Evolutionary conservation across 768 basidiomycete species (phyloP).

Genomic region (Piloderma croceum): DNA sequence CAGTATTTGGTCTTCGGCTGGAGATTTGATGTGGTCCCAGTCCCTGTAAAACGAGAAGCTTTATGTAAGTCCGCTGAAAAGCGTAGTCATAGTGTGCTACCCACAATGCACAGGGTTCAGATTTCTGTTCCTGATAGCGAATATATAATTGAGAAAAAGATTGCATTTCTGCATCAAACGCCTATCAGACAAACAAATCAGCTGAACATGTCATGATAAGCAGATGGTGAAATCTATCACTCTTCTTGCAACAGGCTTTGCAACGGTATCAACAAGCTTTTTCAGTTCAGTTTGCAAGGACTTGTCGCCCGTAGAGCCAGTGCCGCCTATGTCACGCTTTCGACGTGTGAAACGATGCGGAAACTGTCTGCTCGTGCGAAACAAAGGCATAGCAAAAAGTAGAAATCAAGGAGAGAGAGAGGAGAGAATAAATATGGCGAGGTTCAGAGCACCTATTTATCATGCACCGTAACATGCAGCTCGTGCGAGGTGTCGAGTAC

Average conservation of each 20-base stretch:
- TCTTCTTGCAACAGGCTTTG: slow-evolving; percentile 53
- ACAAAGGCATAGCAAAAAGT: slow-evolving; percentile 3
- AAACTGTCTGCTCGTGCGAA: slow-evolving; percentile 31
- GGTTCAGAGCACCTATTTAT: too few relatives aligned
- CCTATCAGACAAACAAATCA: slow-evolving; percentile 43
- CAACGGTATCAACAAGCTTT: slow-evolving; percentile 55
- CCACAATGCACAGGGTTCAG: too few relatives aligned
- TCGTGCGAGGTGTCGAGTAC: too few relatives aligned
- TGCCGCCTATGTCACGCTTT: slow-evolving; percentile 38
- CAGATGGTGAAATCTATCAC: slow-evolving; percentile 34
- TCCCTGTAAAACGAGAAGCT: slow-evolving; percentile 19
- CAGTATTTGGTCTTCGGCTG: slow-evolving; percentile 57
- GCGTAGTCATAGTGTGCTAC: too few relatives aligned
- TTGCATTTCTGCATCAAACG: slow-evolving; percentile 77
- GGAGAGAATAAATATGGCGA: too few relatives aligned
- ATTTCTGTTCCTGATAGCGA: slow-evolving; percentile 68
- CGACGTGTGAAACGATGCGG: slow-evolving; percentile 36
- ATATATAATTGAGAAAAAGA: slow-evolving; percentile 80
- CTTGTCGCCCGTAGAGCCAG: slow-evolving; percentile 49
- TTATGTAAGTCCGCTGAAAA: neutral
- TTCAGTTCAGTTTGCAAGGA: slow-evolving; percentile 66
- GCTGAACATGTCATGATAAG: slow-evolving; percentile 24
- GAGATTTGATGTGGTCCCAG: slow-evolving; percentile 52
- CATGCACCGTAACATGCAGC: too few relatives aligned
- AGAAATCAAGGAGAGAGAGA: neutral